phyloP scores from a whole-genome alignment of 2,329 filamentous ascomycete genomes.

The Alternaria incomplexa region DNA sequence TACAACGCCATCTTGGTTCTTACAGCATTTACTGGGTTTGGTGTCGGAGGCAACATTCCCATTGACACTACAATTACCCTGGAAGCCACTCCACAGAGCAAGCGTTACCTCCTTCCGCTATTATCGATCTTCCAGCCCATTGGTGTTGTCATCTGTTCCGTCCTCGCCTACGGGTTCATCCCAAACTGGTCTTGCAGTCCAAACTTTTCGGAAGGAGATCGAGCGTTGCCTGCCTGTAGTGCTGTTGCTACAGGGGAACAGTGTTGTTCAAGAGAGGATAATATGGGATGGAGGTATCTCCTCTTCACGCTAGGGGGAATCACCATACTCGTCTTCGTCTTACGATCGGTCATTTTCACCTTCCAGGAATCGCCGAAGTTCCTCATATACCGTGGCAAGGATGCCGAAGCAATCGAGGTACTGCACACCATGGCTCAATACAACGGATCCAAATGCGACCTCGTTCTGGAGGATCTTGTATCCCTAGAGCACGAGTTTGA shows the following conservation, averaged over 20 bases:
- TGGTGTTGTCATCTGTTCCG: slow-evolving; percentile 59
- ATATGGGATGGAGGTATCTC: slow-evolving; percentile 56
- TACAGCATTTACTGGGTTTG: slow-evolving; percentile 62
- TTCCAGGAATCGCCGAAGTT: slow-evolving; percentile 68
- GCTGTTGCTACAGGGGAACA: slow-evolving; percentile 34
- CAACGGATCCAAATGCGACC: slow-evolving; percentile 46
- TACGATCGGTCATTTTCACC: slow-evolving; percentile 61
- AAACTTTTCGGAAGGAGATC: slow-evolving; percentile 55
- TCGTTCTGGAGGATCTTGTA: slow-evolving; percentile 48
- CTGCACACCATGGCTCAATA: slow-evolving; percentile 52
- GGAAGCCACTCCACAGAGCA: slow-evolving; percentile 61
- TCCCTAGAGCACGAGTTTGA: slow-evolving; percentile 41
- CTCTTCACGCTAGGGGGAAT: slow-evolving; percentile 50
- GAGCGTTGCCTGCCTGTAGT: slow-evolving; percentile 54
- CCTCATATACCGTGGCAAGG: slow-evolving; percentile 59
- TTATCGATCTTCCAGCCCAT: slow-evolving; percentile 64
- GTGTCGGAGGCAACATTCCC: slow-evolving; percentile 61
- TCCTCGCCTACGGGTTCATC: slow-evolving; percentile 61
- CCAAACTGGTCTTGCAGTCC: slow-evolving; percentile 59
- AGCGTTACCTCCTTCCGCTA: slow-evolving; percentile 59
- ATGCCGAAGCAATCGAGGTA: slow-evolving; percentile 58
- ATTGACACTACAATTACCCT: slow-evolving; percentile 63
- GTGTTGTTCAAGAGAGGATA: slow-evolving; percentile 48
- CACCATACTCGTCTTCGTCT: slow-evolving; percentile 55
- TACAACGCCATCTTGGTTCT: slow-evolving; percentile 61